Evolutionary conservation across 208 protist species (phyloP).

Genomic region (Leishmania major): DNA sequence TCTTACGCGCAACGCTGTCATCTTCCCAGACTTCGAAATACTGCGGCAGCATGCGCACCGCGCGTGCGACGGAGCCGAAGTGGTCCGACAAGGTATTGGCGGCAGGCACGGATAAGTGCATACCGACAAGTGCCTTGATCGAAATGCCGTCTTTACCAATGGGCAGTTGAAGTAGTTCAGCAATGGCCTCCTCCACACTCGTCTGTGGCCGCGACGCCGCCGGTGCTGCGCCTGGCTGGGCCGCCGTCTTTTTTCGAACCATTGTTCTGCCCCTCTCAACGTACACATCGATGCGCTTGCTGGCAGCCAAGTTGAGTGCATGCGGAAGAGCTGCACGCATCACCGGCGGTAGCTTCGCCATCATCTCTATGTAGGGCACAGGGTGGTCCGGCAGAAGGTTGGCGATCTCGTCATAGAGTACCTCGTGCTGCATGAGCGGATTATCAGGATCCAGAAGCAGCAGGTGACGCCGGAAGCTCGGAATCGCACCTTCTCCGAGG

Average conservation of each 20-base stretch:
- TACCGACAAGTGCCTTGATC: slow-evolving; percentile 40
- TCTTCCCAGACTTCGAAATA: slow-evolving; percentile 45
- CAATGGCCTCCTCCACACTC: slow-evolving; percentile 74
- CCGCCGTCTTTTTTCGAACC: slow-evolving; percentile 46
- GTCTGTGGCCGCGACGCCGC: slow-evolving; percentile 18
- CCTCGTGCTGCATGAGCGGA: slow-evolving; percentile 62
- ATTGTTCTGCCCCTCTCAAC: slow-evolving; percentile 36
- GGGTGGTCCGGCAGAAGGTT: slow-evolving; percentile 57
- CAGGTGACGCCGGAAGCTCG: slow-evolving; percentile 65
- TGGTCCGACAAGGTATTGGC: slow-evolving; percentile 49
- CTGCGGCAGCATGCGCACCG: slow-evolving; percentile 66
- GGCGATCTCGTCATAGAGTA: slow-evolving; percentile 79
- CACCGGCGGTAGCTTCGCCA: slow-evolving; percentile 64
- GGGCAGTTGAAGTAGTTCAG: slow-evolving; percentile 61
- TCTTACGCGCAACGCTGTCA: neutral
- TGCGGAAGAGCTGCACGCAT: slow-evolving; percentile 62
- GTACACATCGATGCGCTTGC: slow-evolving; percentile 36
- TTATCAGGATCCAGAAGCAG: slow-evolving; percentile 86
- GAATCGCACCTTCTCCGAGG: slow-evolving; percentile 59
- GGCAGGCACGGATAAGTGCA: slow-evolving; percentile 44
- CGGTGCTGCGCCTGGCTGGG: neutral
- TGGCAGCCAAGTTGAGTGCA: slow-evolving; percentile 48
- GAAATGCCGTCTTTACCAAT: slow-evolving; percentile 54
- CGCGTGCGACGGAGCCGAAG: slow-evolving; percentile 55
- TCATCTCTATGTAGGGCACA: slow-evolving; percentile 31